A percentile compares a stretch with the other conserved stretches of the same genome.
These are phyloP conservation scores for Clitoria ternatea DNA, from an alignment of 306 rosid genomes.

Conservation along the genomic window DNA sequence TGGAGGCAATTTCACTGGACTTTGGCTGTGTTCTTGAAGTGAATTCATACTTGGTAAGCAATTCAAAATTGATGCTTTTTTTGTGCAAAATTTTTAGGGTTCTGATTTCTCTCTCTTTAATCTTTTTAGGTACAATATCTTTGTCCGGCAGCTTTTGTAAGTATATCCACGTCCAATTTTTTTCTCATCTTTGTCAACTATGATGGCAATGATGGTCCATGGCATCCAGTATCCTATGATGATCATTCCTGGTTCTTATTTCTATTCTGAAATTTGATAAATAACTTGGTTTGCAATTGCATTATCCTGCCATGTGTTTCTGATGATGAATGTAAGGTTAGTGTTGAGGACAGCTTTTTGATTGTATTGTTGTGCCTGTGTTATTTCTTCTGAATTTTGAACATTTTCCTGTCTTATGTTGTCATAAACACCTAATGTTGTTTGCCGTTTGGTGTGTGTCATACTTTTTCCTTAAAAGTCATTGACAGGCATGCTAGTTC, in stretches of 20 bases:
- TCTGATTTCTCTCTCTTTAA: slow-evolving; percentile 12
- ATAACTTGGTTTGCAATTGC: not conserved
- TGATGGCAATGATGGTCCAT: slow-evolving; percentile 12
- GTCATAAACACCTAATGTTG: not conserved
- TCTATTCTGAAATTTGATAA: not conserved
- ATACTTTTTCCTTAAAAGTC: not conserved
- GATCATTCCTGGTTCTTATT: not conserved
- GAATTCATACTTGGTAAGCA: slow-evolving; percentile 49
- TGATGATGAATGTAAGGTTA: not conserved
- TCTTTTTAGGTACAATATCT: slow-evolving; percentile 21
- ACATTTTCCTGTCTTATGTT: not conserved
- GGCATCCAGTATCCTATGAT: not conserved
- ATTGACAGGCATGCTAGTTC: not conserved
- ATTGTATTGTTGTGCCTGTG: not conserved
- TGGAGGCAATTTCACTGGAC: slow-evolving; percentile 71
- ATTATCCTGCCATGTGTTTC: slow-evolving; percentile 3
- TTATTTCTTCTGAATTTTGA: not conserved
- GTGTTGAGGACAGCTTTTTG: not conserved
- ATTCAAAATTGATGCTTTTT: slow-evolving; percentile 3
- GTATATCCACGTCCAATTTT: slow-evolving; percentile 27
- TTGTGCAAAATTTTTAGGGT: not conserved
- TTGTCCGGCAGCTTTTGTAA: slow-evolving; percentile 33
- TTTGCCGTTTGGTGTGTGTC: not conserved
- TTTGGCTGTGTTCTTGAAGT: slow-evolving; percentile 43
- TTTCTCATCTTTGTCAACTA: slow-evolving; percentile 12